These are phyloP conservation scores for Alternaria rosae DNA, from an alignment of 2,329 filamentous ascomycete species.

Conservation along the genomic window DNA sequence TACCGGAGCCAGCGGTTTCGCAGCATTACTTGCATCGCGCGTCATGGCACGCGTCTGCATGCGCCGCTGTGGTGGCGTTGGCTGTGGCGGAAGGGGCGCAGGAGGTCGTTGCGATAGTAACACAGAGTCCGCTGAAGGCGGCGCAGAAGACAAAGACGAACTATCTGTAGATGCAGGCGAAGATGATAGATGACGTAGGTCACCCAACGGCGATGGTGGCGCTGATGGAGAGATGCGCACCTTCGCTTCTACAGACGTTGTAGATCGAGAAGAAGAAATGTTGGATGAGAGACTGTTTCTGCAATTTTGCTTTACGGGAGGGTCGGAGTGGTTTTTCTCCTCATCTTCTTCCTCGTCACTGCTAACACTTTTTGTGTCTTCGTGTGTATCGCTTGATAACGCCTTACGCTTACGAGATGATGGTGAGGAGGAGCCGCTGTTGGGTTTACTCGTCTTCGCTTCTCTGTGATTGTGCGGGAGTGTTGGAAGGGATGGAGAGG, in stretches of 20 bases:
- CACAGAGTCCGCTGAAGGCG: background rate
- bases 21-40: background rate
- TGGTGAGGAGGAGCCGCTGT: background rate
- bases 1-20: background rate
- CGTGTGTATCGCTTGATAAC: background rate
- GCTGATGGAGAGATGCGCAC: background rate
- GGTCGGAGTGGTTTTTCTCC: background rate
- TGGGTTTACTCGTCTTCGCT: background rate
- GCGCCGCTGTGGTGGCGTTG: background rate
- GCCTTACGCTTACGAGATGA: background rate
- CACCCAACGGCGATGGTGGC: background rate
- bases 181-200: background rate
- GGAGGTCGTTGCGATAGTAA: background rate
- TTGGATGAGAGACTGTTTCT: background rate
- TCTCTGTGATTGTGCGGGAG: background rate
- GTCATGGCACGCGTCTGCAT: background rate
- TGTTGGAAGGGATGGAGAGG: background rate
- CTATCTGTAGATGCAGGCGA: background rate
- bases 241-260: background rate
- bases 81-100: background rate
- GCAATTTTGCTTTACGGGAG: background rate
- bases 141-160: background rate
- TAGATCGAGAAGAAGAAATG: background rate
- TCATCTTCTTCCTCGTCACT: background rate
- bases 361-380: background rate